These are phyloP conservation scores for Claviceps lovelessii DNA, from an alignment of 2,329 filamentous ascomycete species.

Conservation along the genomic window DNA sequence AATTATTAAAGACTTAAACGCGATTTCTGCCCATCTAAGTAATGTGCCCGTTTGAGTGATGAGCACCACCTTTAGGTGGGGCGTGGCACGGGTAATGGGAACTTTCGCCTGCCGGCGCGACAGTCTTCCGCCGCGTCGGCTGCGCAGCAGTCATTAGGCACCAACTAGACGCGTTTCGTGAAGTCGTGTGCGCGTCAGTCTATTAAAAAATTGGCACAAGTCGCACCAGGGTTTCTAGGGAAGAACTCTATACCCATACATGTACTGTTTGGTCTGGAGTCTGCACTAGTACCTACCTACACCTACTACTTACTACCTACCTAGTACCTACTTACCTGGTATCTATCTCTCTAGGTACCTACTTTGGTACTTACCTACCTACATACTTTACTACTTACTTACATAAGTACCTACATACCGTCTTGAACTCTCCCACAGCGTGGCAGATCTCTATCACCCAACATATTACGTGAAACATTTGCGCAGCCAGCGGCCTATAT, in stretches of 20 bases:
- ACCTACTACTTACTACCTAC: no score
- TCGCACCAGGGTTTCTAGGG: not conserved
- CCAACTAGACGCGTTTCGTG: not conserved
- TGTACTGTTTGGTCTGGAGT: not conserved
- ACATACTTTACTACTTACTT: not conserved
- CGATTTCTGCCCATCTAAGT: no score
- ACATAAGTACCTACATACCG: not conserved
- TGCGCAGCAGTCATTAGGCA: not conserved
- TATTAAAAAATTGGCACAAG: not conserved
- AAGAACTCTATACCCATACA: not conserved
- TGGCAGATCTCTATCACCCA: not conserved
- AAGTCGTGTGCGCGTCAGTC: slow-evolving; percentile 6
- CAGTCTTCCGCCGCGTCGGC: not conserved
- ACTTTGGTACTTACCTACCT: not conserved
- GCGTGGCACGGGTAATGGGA: no score
- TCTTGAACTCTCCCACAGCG: not conserved
- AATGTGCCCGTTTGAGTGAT: no score
- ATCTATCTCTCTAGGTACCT: no score
- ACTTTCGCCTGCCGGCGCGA: no score
- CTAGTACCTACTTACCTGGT: no score
- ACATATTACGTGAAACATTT: not conserved
- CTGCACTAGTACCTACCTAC: no score
- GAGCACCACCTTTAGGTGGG: no score
- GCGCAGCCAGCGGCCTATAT: not conserved
- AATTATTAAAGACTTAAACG: no score